Evolutionary conservation across 495 filamentous ascomycete genomes (phyloP), one percentile per base, ranked within the genome.

Genomic region (Xylona heveae): DNA sequence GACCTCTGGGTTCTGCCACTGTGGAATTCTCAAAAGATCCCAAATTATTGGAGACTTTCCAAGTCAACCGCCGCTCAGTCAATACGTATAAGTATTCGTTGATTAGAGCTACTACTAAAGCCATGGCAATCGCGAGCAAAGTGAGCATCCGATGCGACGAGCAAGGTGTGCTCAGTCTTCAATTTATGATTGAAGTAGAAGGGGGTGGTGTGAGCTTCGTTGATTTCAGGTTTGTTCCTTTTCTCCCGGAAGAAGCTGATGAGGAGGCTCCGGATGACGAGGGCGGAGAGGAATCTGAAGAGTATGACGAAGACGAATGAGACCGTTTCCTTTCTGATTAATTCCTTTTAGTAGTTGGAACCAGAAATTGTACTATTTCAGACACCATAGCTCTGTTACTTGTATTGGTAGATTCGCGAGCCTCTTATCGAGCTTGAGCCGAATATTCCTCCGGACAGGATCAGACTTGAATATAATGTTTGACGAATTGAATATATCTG

Each of bases 171-270:
- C 51, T 97, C 38, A 94, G 80, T 50, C 55, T 95, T 45, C 88
- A 97, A 51, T 92, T 97, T 42, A 90, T 97, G 82, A 73, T 97
- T 21, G 81, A 92, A 47, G 52, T 77, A 9, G 68, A 74, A 36
- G 66, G 67, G 33, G 54, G 50, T 7, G 38, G 45, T 18, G 58
- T 72, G 3, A 73, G 62, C 40, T 84, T 83, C 56, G 68, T 83
- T 21, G 78, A 82, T 50, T 83, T 81, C 40, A 55, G 75, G 13
- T 76, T 82, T 51, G 68, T 83, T 33, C 74, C 78, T 7, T 62
- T 76, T 31, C 45, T 75, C 9, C 55, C 61, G 19, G 72, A 71
- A 17, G 69, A 74, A 25, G 66, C 57, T 8, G 66, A 62, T 23
- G 53, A 42, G 15, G 66, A 66, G 24, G 50, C 52, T 20, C 53